Base-by-base conservation (phyloP, 1,284 basidiomycete genomes). In the Ustilago loliicola region DNA sequence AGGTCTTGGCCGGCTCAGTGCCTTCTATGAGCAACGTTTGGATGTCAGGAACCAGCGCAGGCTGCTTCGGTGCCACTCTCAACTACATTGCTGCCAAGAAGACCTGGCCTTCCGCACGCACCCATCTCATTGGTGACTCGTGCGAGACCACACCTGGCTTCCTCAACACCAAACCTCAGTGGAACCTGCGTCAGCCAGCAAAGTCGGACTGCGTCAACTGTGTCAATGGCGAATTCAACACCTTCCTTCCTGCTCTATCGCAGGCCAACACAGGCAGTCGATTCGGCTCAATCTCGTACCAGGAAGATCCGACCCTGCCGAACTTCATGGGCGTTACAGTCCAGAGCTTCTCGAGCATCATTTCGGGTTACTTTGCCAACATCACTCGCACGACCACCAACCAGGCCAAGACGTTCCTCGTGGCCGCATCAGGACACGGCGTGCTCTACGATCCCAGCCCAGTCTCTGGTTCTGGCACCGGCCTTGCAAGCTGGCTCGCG, bases 81-180 rank as follows among this genome's bases (percentile, higher is more conserved):
- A 66, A 74, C 59, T 74, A 68, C 51, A 42, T 55, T 21, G 47
- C 57, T 38, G 61, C 58, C 6, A 60, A 54, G 38, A 68, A 69
- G 21, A 51, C 72, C 19, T 74, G 45, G 38, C 62, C 65, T 8
- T 47, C 10, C 17, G 61, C 72, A 2, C 57, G 45, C 6, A 64
- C 61, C 23, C 65, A 74, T 23, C 40, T 68, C 23, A 66, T 74
- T 21, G 72, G 56, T 45, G 72, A 74, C 19, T 74, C 72, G 11
- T 74, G 61, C 50, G 66, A 53, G 15, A 61, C 61, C 19, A 61
- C 66, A 1, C 66, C 72, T 1, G 72, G 72, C 15, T 65, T 57
- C 58, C 58, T 74, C 52, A 40, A 52, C 54, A 52, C 64, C 2
- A 74, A 61, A 21, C 61, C 65, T n/a, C 56, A 48, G 11, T 74